These are phyloP conservation scores for Cryptococcus sp. DNA, from an alignment of 1,284 basidiomycete genomes.

Conservation along the genomic window DNA sequence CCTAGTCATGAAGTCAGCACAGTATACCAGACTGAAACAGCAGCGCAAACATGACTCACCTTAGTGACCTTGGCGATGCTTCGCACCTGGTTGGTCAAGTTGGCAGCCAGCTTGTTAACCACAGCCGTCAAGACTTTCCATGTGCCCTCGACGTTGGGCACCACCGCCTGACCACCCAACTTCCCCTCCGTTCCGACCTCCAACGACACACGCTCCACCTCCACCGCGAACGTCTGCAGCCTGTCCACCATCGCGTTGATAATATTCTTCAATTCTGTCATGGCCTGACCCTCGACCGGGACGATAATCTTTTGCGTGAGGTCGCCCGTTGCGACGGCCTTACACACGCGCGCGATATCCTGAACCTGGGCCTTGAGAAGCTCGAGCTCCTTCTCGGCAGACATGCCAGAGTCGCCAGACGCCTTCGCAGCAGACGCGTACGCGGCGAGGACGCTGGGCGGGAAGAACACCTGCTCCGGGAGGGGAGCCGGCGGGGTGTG, in stretches of 20 bases:
- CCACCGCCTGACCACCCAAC: slow-evolving; percentile 87
- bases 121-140: slow-evolving; percentile 87
- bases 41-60: slow-evolving; percentile 22
- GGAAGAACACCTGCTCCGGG: slow-evolving; percentile 24
- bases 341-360: slow-evolving; percentile 84
- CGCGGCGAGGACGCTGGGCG: slow-evolving; percentile 5
- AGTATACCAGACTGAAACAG: not conserved
- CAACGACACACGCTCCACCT: slow-evolving; percentile 59
- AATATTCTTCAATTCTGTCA: slow-evolving; percentile 97
- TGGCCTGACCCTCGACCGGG: slow-evolving; percentile 90
- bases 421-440: slow-evolving; percentile 11
- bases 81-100: slow-evolving; percentile 90
- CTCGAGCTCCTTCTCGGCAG: slow-evolving; percentile 64
- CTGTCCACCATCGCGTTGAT: slow-evolving; percentile 90
- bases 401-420: slow-evolving; percentile 40
- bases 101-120: slow-evolving; percentile 89
- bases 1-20: slow-evolving; percentile 43
- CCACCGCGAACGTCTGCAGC: slow-evolving; percentile 54
- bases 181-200: slow-evolving; percentile 94
- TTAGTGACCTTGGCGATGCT: slow-evolving; percentile 96
- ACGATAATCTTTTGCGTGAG: slow-evolving; percentile 95
- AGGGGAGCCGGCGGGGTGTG: slow-evolving; percentile 25
- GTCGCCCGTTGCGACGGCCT: slow-evolving; percentile 89
- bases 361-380: slow-evolving; percentile 84
- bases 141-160: slow-evolving; percentile 88